A percentile compares a stretch with the other conserved stretches of the same genome.
Conservation (phyloP, 2,329 filamentous ascomycete species). For the Alternaria atra region DNA sequence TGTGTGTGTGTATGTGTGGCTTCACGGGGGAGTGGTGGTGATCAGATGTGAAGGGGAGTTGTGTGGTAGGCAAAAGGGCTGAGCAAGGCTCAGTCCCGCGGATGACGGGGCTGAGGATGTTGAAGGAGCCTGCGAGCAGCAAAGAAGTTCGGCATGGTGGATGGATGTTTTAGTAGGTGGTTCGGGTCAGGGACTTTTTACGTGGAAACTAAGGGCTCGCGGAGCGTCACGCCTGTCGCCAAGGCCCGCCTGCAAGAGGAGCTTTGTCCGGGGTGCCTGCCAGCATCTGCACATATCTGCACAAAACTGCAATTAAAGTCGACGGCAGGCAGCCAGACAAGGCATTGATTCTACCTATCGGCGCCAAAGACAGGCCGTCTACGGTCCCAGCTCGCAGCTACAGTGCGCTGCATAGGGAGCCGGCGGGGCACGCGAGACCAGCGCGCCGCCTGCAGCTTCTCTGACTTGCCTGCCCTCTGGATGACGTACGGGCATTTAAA, state of each 20-base stretch:
- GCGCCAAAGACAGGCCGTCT: conserved; percentile 2
- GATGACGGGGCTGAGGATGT: conserved; percentile 60
- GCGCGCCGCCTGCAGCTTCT: conserved; percentile 26
- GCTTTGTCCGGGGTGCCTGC: conserved; percentile 22
- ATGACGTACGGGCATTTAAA: conserved; percentile 28
- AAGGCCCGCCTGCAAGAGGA: conserved; percentile 29
- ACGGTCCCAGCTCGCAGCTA: conserved; percentile 4
- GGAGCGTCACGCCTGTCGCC: conserved; percentile 28
- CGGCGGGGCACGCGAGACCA: conserved; percentile 30
- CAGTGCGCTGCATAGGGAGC: conserved; percentile 7
- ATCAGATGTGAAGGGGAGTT: conserved; percentile 39
- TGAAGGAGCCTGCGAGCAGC: conserved; percentile 54
- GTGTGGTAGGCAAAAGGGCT: conserved; percentile 22
- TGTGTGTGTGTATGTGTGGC: conserved; percentile 6
- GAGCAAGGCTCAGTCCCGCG: conserved; percentile 58
- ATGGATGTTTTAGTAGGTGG: conserved; percentile 49
- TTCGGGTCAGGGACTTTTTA: conserved; percentile 43
- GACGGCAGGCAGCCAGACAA: conserved; percentile 1
- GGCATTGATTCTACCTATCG: background rate
- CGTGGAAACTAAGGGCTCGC: conserved; percentile 34
- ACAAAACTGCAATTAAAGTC: conserved; percentile 9
- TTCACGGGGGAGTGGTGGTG: conserved; percentile 18
- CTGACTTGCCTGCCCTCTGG: conserved; percentile 17
- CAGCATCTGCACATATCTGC: conserved; percentile 4
- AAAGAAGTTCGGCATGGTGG: conserved; percentile 51